phyloP scores from a whole-genome alignment of 371 early-diverging fungal genomes.

The Mortierella sp. region DNA sequence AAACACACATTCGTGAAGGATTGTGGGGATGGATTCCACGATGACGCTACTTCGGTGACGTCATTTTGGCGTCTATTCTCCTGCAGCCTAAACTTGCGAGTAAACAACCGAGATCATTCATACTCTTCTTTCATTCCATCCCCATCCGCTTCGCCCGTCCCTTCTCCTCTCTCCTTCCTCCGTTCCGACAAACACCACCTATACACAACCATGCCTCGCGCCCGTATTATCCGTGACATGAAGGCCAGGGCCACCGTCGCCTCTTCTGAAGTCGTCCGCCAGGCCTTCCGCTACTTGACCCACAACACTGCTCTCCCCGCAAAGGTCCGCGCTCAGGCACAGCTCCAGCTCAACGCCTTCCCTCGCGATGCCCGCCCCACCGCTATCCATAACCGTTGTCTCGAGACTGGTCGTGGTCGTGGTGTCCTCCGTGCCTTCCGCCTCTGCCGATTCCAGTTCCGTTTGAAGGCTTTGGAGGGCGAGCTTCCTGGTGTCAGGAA shows the following conservation, averaged over 20 bases:
- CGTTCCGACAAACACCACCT: neutral
- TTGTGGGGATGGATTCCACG: too few species aligned
- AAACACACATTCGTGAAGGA: too few species aligned
- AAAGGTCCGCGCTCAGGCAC: slow-evolving; percentile 87
- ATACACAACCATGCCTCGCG: slow-evolving; percentile 48
- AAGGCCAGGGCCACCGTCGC: slow-evolving; percentile 80
- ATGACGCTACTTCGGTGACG: slow-evolving; percentile 11
- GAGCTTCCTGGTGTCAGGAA: slow-evolving; percentile 90
- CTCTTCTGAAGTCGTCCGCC: slow-evolving; percentile 80
- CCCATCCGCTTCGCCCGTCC: slow-evolving; percentile 13
- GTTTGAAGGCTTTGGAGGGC: slow-evolving; percentile 86
- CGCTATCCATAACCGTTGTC: slow-evolving; percentile 83
- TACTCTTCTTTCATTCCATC: neutral
- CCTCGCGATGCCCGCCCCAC: slow-evolving; percentile 81
- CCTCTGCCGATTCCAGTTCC: slow-evolving; percentile 87
- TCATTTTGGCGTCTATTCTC: neutral
- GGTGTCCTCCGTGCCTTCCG: slow-evolving; percentile 87
- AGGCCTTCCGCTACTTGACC: slow-evolving; percentile 85
- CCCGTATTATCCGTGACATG: slow-evolving; percentile 83
- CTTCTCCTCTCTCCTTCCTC: slow-evolving; percentile 4
- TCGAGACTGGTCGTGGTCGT: slow-evolving; percentile 88
- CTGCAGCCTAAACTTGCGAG: neutral
- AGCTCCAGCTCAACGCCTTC: slow-evolving; percentile 81
- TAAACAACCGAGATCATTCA: slow-evolving; percentile 11
- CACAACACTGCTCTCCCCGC: slow-evolving; percentile 85